Evolutionary conservation across 306 rosid genomes (phyloP).

Genomic region (Amphicarpaea edgeworthii): DNA sequence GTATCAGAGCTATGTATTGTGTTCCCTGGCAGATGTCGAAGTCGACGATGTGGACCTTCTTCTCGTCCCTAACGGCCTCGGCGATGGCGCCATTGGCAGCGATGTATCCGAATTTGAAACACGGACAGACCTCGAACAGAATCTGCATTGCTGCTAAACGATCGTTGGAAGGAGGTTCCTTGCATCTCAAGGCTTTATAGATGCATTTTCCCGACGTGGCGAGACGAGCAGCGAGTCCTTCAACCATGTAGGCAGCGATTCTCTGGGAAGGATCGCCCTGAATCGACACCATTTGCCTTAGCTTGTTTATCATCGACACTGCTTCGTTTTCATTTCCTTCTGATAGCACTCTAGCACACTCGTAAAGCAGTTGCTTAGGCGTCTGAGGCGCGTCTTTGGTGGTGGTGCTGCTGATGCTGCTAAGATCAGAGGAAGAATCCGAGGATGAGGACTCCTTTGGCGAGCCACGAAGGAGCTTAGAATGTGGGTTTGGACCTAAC

Average conservation of each 20-base stretch:
- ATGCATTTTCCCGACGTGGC: constrained; percentile 76
- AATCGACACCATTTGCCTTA: constrained; percentile 80
- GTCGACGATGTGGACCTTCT: constrained; percentile 80
- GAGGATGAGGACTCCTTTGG: constrained; percentile 82
- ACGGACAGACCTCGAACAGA: constrained; percentile 93
- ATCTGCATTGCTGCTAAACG: constrained; percentile 98
- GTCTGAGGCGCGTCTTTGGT: constrained; percentile 65
- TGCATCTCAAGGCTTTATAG: constrained; percentile 84
- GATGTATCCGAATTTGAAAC: constrained; percentile 88
- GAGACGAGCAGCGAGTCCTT: constrained; percentile 92
- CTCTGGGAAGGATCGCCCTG: constrained; percentile 91
- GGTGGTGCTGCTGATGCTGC: constrained; percentile 70
- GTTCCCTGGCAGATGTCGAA: constrained; percentile 93
- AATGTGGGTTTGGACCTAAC: too few species aligned
- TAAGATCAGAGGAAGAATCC: constrained; percentile 74
- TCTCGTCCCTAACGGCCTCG: constrained; percentile 80
- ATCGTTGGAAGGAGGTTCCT: constrained; percentile 91
- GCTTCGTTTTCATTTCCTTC: constrained; percentile 73
- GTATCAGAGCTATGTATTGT: constrained; percentile 86
- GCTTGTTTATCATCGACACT: constrained; percentile 68
- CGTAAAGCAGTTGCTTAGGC: constrained; percentile 73
- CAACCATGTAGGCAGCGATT: constrained; percentile 97
- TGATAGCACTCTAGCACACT: constrained; percentile 78
- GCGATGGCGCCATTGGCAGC: constrained; percentile 86
- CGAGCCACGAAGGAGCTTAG: constrained; percentile 64